Evolutionary conservation across 352 stramenopile genomes (phyloP), one percentile per base, ranked within the genome.

Genomic region (Globisporangium ultimum): DNA sequence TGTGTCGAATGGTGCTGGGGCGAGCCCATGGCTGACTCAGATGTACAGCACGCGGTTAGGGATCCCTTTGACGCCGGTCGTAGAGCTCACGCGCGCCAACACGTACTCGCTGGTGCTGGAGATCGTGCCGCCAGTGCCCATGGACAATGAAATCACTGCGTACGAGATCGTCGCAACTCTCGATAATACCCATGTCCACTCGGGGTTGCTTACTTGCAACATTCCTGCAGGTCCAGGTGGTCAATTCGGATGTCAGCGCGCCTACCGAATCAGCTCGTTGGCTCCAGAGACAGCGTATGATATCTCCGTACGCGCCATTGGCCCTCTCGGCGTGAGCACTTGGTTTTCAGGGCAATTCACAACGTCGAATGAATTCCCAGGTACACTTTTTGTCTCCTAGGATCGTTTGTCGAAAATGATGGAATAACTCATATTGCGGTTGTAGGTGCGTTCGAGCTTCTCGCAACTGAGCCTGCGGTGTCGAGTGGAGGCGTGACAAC

Each of bases 71-170:
- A 43, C 14, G 0, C 65, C 71, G 1, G 24, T 6, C 14, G 46
- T 77, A 13, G 8, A 20, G 1, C 15, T 87, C 15, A 21, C 61
- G 32, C 58, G 64, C 50, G 58, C 64, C 10, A 85, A 78, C 55
- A 74, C 75, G 3, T 82, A 75, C 32, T 87, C 77, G 17, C 54
- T 76, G 8, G 17, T 67, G 0, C 34, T 89, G 24, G 18, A 24
- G 5, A 61, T 80, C 0, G 45, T 38, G 9, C 42, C 24, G 2
- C 12, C 43, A 9, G 40, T 14, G 17, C 10, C 53, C 15, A 28
- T 55, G 12, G 72, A 87, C 53, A 53, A 58, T 4, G 80, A 87
- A 55, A 83, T 81, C 48, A 5, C 52, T 3, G 66, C 53, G 12
- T 84, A 75, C 32, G 60, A 72, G 0, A 18, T 89, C 17, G 47